These are phyloP conservation scores for Pythium guiyangense DNA, from an alignment of 352 stramenopile species.

Conservation along the genomic window DNA sequence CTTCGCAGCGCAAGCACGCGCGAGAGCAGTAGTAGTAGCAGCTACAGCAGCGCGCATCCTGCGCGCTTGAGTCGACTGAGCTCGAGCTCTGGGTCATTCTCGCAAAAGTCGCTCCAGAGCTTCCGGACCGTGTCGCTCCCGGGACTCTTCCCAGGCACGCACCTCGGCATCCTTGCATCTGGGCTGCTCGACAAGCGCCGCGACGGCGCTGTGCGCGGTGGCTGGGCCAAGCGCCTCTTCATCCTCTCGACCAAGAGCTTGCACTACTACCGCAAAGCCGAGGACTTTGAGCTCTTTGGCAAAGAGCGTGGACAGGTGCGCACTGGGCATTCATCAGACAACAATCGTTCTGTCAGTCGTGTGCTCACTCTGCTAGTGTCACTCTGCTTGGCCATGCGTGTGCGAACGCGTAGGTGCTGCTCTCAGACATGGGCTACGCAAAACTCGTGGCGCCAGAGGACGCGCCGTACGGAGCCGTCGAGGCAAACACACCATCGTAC, in stretches of 20 bases:
- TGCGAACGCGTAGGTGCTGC: slow-evolving; percentile 18
- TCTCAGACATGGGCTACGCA: slow-evolving; percentile 71
- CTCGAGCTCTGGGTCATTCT: slow-evolving; percentile 47
- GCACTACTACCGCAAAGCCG: slow-evolving; percentile 82
- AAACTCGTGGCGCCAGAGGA: slow-evolving; percentile 75
- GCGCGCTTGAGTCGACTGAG: slow-evolving; percentile 53
- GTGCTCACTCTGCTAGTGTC: not conserved
- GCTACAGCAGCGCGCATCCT: slow-evolving; percentile 14
- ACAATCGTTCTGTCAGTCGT: not conserved
- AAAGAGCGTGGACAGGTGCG: slow-evolving; percentile 70
- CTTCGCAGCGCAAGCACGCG: slow-evolving; percentile 2
- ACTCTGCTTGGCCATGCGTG: no score
- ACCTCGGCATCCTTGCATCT: slow-evolving; percentile 72
- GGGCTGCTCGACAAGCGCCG: slow-evolving; percentile 77
- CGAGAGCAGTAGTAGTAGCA: slow-evolving; percentile 9
- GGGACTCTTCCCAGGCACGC: slow-evolving; percentile 63
- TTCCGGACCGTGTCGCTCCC: slow-evolving; percentile 74
- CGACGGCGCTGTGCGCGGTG: slow-evolving; percentile 73
- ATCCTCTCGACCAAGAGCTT: slow-evolving; percentile 75
- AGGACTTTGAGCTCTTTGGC: slow-evolving; percentile 81
- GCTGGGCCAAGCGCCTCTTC: slow-evolving; percentile 75
- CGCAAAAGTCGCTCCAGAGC: slow-evolving; percentile 48
- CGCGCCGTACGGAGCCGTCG: slow-evolving; percentile 64
- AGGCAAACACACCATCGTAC: slow-evolving; percentile 46
- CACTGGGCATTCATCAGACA: no score